A percentile compares a stretch with the other conserved stretches of the same genome.
These are phyloP conservation scores for Porogramme epimiltina DNA, from an alignment of 1,284 basidiomycete genomes.

Conservation along the genomic window DNA sequence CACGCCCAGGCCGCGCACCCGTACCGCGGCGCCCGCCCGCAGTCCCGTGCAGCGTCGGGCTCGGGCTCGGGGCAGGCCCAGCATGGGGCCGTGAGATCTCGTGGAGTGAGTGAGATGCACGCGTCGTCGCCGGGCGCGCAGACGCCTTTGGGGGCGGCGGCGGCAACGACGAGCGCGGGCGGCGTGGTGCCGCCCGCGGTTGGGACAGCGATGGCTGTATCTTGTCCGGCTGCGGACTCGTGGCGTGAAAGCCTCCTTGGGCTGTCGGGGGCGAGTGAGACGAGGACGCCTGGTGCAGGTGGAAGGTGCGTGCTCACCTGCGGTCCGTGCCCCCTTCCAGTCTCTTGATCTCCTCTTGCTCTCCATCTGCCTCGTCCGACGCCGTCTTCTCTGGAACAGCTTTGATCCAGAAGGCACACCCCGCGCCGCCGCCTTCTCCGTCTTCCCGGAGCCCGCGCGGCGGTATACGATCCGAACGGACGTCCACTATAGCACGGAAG, in stretches of 20 bases:
- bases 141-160: slow-evolving; percentile 5
- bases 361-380: neutral
- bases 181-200: slow-evolving; percentile 18
- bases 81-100: slow-evolving; percentile 23
- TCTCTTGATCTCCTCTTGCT: slow-evolving; percentile 12
- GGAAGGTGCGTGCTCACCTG: slow-evolving; percentile 17
- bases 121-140: slow-evolving; percentile 3
- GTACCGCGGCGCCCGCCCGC: slow-evolving; percentile 31
- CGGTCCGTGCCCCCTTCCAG: neutral
- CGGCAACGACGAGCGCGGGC: slow-evolving; percentile 18
- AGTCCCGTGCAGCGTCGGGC: slow-evolving; percentile 23
- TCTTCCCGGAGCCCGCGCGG: neutral
- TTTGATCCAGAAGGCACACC: slow-evolving; percentile 2
- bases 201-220: slow-evolving; percentile 23
- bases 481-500: slow-evolving; percentile 46
- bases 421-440: slow-evolving; percentile 1
- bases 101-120: slow-evolving; percentile 23
- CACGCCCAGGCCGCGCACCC: slow-evolving; percentile 28
- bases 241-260: slow-evolving; percentile 23
- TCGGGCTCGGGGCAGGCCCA: slow-evolving; percentile 10
- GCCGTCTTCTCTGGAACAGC: neutral
- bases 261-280: slow-evolving; percentile 1
- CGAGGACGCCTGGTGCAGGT: neutral
- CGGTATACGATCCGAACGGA: slow-evolving; percentile 50
- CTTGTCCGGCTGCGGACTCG: slow-evolving; percentile 23